phyloP scores from a whole-genome alignment of 2,329 filamentous ascomycete genomes.

The Epicoccum nigrum region DNA sequence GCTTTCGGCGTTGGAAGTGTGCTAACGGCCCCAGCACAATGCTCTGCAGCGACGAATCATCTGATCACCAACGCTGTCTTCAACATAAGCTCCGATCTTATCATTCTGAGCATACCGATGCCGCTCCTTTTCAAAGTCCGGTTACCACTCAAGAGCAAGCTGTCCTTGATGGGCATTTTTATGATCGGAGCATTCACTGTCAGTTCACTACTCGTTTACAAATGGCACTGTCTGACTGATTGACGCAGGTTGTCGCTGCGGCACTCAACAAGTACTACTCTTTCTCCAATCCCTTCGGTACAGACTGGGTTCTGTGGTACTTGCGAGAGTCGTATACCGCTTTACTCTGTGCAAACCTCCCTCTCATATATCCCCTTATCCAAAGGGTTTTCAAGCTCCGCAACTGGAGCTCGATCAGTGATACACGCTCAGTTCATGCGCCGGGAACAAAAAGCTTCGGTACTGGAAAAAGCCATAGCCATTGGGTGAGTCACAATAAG shows the following conservation, averaged over 20 bases:
- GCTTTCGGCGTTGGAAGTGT: no score
- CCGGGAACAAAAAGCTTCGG: constrained; percentile 5
- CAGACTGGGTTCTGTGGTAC: constrained; percentile 64
- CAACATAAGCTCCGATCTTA: constrained; percentile 55
- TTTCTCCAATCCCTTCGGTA: constrained; percentile 62
- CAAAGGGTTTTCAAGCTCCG: constrained; percentile 53
- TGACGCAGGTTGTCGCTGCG: constrained; percentile 58
- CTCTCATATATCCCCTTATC: constrained; percentile 64
- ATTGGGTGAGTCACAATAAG: constrained; percentile 22
- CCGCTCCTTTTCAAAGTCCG: constrained; percentile 54
- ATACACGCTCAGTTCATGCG: constrained; percentile 6
- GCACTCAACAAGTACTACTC: constrained; percentile 68
- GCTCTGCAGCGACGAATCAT: constrained; percentile 50
- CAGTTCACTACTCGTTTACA: constrained; percentile 1
- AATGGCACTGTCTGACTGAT: not conserved
- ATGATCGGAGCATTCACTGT: constrained; percentile 56
- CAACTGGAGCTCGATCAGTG: constrained; percentile 39
- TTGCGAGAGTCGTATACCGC: constrained; percentile 65
- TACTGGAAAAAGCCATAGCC: constrained; percentile 9
- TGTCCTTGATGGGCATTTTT: constrained; percentile 62
- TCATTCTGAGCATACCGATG: constrained; percentile 55
- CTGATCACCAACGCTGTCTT: constrained; percentile 49
- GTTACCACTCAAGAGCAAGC: constrained; percentile 57
- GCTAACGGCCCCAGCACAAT: constrained; percentile 44
- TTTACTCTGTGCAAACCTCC: constrained; percentile 66